A percentile compares a stretch with the other conserved stretches of the same genome.
phyloP scores from a whole-genome alignment of 768 basidiomycete species.

The Candolleomyces eurysporus region DNA sequence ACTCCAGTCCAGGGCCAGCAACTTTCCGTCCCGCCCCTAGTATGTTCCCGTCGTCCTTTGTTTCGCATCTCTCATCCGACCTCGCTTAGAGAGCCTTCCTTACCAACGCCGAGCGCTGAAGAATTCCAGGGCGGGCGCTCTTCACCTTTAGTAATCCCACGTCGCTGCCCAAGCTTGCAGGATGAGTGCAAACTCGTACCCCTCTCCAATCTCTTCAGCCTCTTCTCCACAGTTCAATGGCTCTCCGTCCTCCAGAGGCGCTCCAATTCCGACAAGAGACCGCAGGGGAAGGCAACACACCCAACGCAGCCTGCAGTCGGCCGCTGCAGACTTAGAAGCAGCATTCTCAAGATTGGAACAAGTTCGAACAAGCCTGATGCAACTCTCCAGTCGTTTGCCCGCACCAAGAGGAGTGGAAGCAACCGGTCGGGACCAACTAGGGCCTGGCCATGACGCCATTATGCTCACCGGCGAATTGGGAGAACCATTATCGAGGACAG shows the following conservation, averaged over 20 bases:
- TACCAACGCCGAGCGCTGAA: not conserved
- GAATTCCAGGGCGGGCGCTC: too few species aligned
- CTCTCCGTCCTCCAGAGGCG: not conserved
- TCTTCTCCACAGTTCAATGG: constrained; percentile 10
- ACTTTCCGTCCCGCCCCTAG: not conserved
- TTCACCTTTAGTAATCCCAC: not conserved
- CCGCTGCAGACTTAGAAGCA: constrained; percentile 52
- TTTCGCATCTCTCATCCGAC: not conserved
- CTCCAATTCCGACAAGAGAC: constrained; percentile 1
- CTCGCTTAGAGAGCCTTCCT: not conserved
- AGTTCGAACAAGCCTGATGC: constrained; percentile 50
- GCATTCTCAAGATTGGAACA: constrained; percentile 55
- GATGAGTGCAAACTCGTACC: constrained; percentile 28
- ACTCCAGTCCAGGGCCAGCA: too few species aligned
- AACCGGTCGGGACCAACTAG: constrained; percentile 26
- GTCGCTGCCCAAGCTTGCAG: constrained; percentile 7
- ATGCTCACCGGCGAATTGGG: constrained; percentile 24
- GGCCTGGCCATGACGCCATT: constrained; percentile 39
- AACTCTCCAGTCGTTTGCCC: constrained; percentile 37
- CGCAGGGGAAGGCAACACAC: not conserved
- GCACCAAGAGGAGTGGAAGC: constrained; percentile 12
- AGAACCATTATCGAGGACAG: constrained; percentile 2
- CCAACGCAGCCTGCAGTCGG: constrained; percentile 42
- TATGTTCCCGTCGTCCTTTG: not conserved
- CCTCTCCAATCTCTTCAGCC: constrained; percentile 26